Conservation (phyloP, 768 basidiomycete species). For the Mycena capillaripes region DNA sequence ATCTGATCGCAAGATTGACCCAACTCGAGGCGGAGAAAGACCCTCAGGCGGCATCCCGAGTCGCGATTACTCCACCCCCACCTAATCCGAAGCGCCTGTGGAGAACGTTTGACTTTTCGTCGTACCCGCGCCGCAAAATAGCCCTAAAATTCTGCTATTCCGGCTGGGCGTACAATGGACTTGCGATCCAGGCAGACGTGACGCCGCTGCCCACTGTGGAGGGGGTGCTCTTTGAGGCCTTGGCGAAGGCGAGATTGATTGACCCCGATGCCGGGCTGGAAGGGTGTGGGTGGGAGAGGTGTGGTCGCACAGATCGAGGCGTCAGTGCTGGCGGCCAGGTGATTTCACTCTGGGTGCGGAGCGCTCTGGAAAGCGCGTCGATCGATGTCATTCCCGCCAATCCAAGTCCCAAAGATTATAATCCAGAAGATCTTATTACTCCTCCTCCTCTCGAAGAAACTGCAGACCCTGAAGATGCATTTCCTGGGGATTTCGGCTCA, state of each 20-base stretch:
- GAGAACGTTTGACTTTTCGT: conserved; percentile 72
- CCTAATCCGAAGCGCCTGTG: conserved; percentile 39
- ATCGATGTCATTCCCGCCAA: not conserved
- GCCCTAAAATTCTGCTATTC: conserved; percentile 95
- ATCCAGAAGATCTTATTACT: not conserved
- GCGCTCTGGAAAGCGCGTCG: conserved; percentile 60
- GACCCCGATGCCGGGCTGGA: conserved; percentile 82
- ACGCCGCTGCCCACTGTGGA: conserved; percentile 93
- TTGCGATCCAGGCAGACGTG: conserved; percentile 82
- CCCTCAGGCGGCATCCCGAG: conserved; percentile 26
- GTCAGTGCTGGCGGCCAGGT: conserved; percentile 97
- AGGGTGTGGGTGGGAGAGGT: conserved; percentile 91
- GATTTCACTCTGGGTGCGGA: conserved; percentile 91
- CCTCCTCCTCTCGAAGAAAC: conserved; percentile 26
- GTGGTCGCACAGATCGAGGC: conserved; percentile 95
- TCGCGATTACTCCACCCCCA: conserved; percentile 37
- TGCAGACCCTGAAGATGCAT: conserved; percentile 24
- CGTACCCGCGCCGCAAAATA: conserved; percentile 87
- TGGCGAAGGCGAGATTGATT: conserved; percentile 83
- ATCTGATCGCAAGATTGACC: conserved; percentile 75
- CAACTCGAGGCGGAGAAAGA: conserved; percentile 62
- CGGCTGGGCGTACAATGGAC: conserved; percentile 92
- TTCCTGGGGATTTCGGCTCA: conserved; percentile 52
- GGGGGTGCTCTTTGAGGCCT: conserved; percentile 83
- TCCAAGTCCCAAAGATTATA: not conserved